Percentiles rank a stretch among this genome's conserved stretches.
Conservation (phyloP, 2,329 filamentous ascomycete genomes). For the Sporothrix inflata region DNA sequence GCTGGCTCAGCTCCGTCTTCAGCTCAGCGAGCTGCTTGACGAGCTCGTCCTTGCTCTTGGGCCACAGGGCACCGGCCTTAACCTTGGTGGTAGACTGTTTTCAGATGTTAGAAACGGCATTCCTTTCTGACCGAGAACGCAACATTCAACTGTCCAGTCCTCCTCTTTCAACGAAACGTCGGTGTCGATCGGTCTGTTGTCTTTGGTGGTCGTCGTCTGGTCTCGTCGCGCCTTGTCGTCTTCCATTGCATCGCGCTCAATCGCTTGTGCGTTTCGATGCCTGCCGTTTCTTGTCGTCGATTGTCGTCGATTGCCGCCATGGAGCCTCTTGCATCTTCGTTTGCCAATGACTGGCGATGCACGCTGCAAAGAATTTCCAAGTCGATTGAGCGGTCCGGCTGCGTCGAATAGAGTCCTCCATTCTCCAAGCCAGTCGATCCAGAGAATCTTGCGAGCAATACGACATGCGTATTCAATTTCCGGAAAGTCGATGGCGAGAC, state of each 20-base stretch:
- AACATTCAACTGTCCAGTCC: not conserved
- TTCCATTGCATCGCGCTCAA: not conserved
- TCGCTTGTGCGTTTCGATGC: not conserved
- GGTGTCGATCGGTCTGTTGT: not conserved
- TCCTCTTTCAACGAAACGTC: constrained; percentile 10
- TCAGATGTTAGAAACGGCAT: constrained; percentile 19
- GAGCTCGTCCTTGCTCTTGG: constrained; percentile 99
- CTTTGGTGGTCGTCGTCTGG: not conserved
- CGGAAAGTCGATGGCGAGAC: not conserved
- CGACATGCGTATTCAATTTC: not conserved
- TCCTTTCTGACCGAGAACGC: no score
- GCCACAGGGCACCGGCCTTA: constrained; percentile 96
- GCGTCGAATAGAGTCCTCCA: not conserved
- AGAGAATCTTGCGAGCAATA: not conserved
- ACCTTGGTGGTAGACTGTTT: constrained; percentile 68
- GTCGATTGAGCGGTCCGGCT: no score
- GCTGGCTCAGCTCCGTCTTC: constrained; percentile 93
- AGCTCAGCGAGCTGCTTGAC: constrained; percentile 92
- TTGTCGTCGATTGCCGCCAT: no score
- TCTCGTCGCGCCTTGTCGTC: not conserved
- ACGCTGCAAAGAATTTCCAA: not conserved
- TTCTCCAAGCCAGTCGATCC: not conserved
- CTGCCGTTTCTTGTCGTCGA: not conserved
- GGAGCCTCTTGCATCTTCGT: no score
- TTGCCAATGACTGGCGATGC: not conserved